Percentiles rank a stretch among this genome's conserved stretches.
Evolutionary conservation across 2,329 filamentous ascomycete species (phyloP).

Genomic region (Talaromyces funiculosus): DNA sequence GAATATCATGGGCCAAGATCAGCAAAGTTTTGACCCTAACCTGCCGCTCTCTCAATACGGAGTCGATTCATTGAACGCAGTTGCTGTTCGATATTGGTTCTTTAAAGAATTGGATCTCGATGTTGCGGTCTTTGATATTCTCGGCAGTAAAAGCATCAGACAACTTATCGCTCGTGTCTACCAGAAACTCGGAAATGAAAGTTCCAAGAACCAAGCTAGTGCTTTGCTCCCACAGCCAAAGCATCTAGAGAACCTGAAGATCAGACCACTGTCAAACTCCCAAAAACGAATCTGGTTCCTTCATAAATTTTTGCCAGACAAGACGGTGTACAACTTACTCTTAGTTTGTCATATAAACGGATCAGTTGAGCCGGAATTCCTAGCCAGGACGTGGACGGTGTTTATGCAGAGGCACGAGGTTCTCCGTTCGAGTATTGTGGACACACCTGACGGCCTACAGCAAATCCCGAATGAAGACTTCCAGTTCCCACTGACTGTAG

Average conservation of each 20-base stretch:
- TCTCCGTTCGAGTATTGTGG: constrained; percentile 1
- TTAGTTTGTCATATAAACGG: constrained; percentile 1
- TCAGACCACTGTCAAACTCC: neutral
- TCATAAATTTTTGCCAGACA: neutral
- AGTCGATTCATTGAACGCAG: constrained; percentile 16
- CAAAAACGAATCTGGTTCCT: constrained; percentile 4
- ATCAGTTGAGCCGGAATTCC: neutral
- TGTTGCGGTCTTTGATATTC: constrained; percentile 43
- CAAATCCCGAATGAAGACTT: constrained; percentile 1
- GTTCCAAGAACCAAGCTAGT: neutral
- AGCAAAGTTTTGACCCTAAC: neutral
- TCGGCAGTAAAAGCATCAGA: constrained; percentile 21
- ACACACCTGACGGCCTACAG: constrained; percentile 4
- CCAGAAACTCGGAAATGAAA: neutral
- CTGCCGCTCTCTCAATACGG: constrained; percentile 18
- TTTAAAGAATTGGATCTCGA: constrained; percentile 40
- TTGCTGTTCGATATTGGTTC: constrained; percentile 36
- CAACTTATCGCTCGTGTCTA: neutral
- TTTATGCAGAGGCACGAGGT: constrained; percentile 2
- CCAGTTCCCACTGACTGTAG: neutral
- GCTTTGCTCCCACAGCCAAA: neutral
- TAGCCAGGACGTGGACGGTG: neutral
- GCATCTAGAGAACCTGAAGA: neutral
- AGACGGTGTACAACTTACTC: neutral
- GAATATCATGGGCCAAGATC: constrained; percentile 1